Evolutionary conservation across 2,329 filamentous ascomycete genomes (phyloP).

Genomic region (Neodidymelliopsis sp.): DNA sequence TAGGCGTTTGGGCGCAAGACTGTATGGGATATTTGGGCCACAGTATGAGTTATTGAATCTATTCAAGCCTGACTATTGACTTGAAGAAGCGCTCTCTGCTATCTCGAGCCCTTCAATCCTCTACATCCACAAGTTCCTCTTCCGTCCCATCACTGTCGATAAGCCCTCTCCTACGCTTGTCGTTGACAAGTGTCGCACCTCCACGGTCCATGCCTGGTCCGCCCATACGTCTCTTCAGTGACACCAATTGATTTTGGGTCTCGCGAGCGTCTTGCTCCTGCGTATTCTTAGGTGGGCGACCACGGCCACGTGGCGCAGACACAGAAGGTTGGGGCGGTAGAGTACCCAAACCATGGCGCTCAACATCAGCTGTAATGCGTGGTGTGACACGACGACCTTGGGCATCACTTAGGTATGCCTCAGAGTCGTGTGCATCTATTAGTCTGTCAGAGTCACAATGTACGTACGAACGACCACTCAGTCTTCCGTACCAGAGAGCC

Average conservation of each 20-base stretch:
- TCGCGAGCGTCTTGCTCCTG: constrained; percentile 57
- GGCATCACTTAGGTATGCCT: constrained; percentile 58
- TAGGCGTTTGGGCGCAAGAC: constrained; percentile 19
- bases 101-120: constrained; percentile 23
- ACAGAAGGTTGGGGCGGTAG: constrained; percentile 2
- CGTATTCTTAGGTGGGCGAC: constrained; percentile 33
- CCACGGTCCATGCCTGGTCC: constrained; percentile 60
- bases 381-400: constrained; percentile 59
- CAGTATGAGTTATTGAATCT: constrained; percentile 4
- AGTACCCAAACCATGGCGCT: constrained; percentile 18
- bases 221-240: constrained; percentile 60
- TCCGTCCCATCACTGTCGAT: constrained; percentile 60
- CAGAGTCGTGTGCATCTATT: constrained; percentile 51
- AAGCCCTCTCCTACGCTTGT: constrained; percentile 58
- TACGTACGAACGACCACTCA: constrained; percentile 7
- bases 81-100: neutral
- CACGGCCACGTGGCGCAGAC: constrained; percentile 45
- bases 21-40: neutral
- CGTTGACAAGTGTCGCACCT: constrained; percentile 62
- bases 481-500: constrained; percentile 62
- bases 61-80: constrained; percentile 2
- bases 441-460: constrained; percentile 30
- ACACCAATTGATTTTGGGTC: constrained; percentile 55
- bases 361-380: constrained; percentile 39
- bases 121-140: constrained; percentile 50